A percentile compares a stretch with the other conserved stretches of the same genome.
Conservation (phyloP, 257 asterid species). For the Solanum gracilifrons region DNA sequence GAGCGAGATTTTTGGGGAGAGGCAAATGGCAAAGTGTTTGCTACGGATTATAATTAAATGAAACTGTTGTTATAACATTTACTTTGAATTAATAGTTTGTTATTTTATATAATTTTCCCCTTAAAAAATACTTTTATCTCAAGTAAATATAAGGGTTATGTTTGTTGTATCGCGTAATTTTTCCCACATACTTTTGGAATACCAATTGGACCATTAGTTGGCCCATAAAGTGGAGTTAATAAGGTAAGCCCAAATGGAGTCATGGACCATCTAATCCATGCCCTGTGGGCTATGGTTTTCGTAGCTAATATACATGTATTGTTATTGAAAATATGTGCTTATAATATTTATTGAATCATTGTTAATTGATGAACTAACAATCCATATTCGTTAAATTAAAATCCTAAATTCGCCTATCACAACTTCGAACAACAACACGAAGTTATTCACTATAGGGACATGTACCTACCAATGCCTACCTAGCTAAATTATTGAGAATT, state of each 20-base stretch:
- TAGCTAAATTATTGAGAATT: not conserved
- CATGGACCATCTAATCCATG: not conserved
- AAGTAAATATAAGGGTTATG: not conserved
- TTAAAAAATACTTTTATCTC: not conserved
- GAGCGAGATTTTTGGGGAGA: no score
- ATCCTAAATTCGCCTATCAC: not conserved
- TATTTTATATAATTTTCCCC: no score
- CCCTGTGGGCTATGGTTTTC: not conserved
- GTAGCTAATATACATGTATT: not conserved
- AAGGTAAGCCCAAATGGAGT: not conserved
- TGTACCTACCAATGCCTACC: not conserved
- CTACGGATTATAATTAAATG: no score
- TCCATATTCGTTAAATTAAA: not conserved
- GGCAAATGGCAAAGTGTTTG: no score
- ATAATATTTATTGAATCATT: not conserved
- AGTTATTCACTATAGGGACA: not conserved
- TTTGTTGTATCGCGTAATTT: not conserved
- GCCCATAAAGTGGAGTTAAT: not conserved
- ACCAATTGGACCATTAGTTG: not conserved
- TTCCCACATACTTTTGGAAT: not conserved
- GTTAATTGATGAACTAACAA: not conserved
- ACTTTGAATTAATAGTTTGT: no score
- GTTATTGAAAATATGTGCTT: not conserved
- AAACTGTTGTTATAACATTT: accelerated
- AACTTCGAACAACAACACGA: not conserved